These are phyloP conservation scores for Cubamyces lactineus DNA, from an alignment of 768 basidiomycete genomes.

Conservation along the genomic window DNA sequence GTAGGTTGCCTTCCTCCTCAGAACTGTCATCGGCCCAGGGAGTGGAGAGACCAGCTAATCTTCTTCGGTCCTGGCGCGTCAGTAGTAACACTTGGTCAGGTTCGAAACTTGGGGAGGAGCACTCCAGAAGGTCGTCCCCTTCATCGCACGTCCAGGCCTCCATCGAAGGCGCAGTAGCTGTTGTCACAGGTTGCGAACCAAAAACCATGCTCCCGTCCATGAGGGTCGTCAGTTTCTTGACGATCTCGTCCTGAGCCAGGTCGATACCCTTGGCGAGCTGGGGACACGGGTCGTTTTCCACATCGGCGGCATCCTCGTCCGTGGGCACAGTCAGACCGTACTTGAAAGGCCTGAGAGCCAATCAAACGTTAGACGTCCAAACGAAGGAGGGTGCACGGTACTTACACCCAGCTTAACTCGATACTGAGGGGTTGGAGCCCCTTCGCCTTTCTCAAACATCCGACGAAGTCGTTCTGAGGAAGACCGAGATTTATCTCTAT, in stretches of 20 bases:
- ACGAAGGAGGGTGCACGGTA: conserved; percentile 26
- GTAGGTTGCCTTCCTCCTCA: conserved; percentile 3
- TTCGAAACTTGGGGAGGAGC: background rate
- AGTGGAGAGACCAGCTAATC: conserved; percentile 27
- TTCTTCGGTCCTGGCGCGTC: conserved; percentile 45
- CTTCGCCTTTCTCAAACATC: conserved; percentile 56
- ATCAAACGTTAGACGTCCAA: background rate
- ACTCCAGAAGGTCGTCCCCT: background rate
- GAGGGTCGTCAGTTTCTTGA: conserved; percentile 23
- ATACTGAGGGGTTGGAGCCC: conserved; percentile 62
- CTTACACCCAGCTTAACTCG: conserved; percentile 69
- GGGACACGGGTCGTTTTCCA: conserved; percentile 11
- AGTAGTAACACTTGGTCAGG: conserved; percentile 41
- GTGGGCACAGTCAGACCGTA: conserved; percentile 31
- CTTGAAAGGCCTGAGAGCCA: conserved; percentile 33
- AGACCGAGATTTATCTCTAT: background rate
- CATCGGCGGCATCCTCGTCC: conserved; percentile 31
- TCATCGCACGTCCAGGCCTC: background rate
- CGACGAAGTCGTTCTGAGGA: background rate
- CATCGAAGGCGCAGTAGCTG: background rate
- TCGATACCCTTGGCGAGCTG: conserved; percentile 14
- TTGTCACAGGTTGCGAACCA: background rate
- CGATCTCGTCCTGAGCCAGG: conserved; percentile 21
- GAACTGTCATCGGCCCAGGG: background rate
- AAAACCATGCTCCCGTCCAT: conserved; percentile 14